Base-by-base conservation (phyloP, 169 alveolate genomes). In the Plasmodium reichenowi region DNA sequence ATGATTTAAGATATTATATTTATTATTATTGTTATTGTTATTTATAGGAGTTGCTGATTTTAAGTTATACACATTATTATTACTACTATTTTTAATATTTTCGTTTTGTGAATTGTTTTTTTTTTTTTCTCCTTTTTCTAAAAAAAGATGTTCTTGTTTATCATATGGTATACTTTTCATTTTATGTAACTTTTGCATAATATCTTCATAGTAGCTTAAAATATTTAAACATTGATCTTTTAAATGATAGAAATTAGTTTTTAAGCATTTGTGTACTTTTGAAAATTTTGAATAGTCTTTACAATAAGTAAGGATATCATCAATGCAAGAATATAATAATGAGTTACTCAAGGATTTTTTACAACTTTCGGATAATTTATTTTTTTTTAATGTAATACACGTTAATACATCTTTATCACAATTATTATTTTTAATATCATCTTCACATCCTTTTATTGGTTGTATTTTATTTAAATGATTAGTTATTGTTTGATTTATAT, bases 391-490 rank as follows among this genome's bases (percentile, higher is more conserved):
- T 20, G 89, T 78, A 26, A 78, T 78, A 52, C 89, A 78, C 38
- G 64, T 64, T 78, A 78, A 43, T 47, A 78, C 72, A 66, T 78
- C 89, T 47, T 47, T 52, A 78, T 64, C 63, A 78, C 89, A 78
- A 47, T 78, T 78, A 59, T 78, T n/a, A 78, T 78, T 78, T 78
- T 78, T 78, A 13, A 78, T 78, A 45, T 78, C 89, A 50, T 78
- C 58, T 52, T 78, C 89, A 78, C 89, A 78, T 7, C 89, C 89
- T 64, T 78, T 78, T 78, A 78, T 70, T 24, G 89, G 74, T 66
- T 78, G 68, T 64, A 58, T 78, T 52, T 64, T 9, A 47, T 59
- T 78, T 20, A 78, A 59, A 59, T 64, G 75, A n/a, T 78, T 20
- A 13, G 78, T 48, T 50, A 78, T 60, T 1, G 89, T 64, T 22